Evolutionary conservation across 345 rosid species (phyloP).

Genomic region (Firmiana major): DNA sequence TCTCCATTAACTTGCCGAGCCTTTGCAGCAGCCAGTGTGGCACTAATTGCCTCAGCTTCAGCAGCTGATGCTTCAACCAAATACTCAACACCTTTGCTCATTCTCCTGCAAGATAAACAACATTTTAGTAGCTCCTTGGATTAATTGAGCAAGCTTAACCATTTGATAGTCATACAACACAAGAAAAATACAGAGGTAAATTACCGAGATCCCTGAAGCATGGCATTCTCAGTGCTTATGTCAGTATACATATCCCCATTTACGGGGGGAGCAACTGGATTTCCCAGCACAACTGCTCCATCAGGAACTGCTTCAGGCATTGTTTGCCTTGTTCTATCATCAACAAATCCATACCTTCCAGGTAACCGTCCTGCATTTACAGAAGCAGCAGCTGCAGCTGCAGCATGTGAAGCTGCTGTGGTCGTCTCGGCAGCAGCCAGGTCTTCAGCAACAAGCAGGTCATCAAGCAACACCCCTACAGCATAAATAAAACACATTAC

Average conservation of each 20-base stretch:
- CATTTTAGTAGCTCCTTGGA: constrained; percentile 16
- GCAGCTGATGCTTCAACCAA: constrained; percentile 98
- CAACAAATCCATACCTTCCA: constrained; percentile 76
- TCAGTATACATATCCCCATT: constrained; percentile 94
- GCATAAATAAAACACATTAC: constrained; percentile 19
- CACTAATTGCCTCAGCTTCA: constrained; percentile 98
- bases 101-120: constrained; percentile 53
- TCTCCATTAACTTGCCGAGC: constrained; percentile 92
- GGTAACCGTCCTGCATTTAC: constrained; percentile 49
- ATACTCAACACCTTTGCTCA: constrained; percentile 87
- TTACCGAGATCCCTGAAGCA: constrained; percentile 78
- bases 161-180: neutral
- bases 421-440: constrained; percentile 94
- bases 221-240: constrained; percentile 88
- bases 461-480: constrained; percentile 95
- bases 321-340: constrained; percentile 74
- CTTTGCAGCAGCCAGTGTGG: constrained; percentile 96
- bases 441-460: constrained; percentile 95
- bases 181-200: constrained; percentile 13
- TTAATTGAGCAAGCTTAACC: constrained; percentile 11
- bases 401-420: constrained; percentile 87
- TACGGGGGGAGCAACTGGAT: constrained; percentile 91
- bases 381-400: constrained; percentile 83
- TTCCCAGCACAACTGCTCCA: constrained; percentile 86
- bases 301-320: constrained; percentile 64